Conservation (phyloP, 768 basidiomycete genomes). For the Mycena olivaceomarginata region DNA sequence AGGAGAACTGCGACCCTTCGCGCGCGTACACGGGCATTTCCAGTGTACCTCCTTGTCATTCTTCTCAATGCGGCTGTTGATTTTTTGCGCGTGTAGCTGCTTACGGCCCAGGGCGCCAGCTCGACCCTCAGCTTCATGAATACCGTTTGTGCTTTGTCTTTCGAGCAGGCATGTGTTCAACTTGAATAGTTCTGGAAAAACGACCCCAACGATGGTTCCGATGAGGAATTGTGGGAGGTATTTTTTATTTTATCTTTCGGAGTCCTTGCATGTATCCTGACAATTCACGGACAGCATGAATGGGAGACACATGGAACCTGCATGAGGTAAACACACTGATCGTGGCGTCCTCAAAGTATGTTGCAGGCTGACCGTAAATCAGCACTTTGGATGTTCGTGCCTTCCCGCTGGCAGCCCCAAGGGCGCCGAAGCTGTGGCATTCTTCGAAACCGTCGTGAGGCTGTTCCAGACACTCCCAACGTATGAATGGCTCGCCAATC, state of each 20-base stretch:
- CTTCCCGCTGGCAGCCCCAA: conserved; percentile 54
- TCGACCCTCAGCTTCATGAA: conserved; percentile 64
- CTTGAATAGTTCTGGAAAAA: conserved; percentile 64
- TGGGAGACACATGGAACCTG: conserved; percentile 69
- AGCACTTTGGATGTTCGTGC: conserved; percentile 62
- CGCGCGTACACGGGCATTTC: conserved; percentile 66
- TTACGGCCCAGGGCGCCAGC: conserved; percentile 62
- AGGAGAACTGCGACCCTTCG: conserved; percentile 63
- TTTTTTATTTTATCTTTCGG: conserved; percentile 47
- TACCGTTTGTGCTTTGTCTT: conserved; percentile 18
- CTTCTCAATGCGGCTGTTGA: not conserved
- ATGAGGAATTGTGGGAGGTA: conserved; percentile 71
- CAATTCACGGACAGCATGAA: conserved; percentile 61
- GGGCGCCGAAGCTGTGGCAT: conserved; percentile 63
- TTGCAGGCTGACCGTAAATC: not conserved
- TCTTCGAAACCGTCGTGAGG: conserved; percentile 58
- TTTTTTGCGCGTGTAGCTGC: conserved; percentile 56
- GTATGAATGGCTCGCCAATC: conserved; percentile 70
- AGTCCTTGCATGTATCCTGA: not conserved
- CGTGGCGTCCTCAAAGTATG: not conserved
- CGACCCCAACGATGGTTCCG: conserved; percentile 54
- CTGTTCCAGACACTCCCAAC: conserved; percentile 74
- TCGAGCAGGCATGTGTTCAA: not conserved
- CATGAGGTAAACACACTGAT: not conserved
- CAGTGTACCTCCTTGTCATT: conserved; percentile 49